Percentiles rank a stretch among this genome's conserved stretches.
These are phyloP conservation scores for Russula lepida DNA, from an alignment of 768 basidiomycete genomes.

Conservation along the genomic window DNA sequence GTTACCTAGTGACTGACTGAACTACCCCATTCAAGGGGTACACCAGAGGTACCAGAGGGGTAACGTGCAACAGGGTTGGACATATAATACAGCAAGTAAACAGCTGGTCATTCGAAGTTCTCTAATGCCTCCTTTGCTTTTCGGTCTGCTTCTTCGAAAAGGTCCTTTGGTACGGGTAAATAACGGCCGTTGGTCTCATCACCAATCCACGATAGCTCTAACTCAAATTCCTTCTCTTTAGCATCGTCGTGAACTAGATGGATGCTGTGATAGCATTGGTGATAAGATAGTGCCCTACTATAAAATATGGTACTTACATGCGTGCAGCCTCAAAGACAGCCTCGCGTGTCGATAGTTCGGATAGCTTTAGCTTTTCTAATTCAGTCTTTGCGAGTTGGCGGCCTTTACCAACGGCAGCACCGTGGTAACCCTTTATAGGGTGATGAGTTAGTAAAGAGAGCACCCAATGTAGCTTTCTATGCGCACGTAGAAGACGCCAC, in stretches of 20 bases:
- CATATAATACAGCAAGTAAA: constrained; percentile 23
- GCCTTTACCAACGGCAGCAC: constrained; percentile 97
- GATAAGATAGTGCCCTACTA: constrained; percentile 14
- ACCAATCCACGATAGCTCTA: constrained; percentile 96
- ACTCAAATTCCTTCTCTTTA: constrained; percentile 96
- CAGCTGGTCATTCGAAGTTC: constrained; percentile 41
- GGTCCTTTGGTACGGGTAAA: constrained; percentile 74
- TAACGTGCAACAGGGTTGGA: constrained; percentile 12
- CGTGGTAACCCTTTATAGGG: constrained; percentile 79
- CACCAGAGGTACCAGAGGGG: background rate
- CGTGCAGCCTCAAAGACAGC: constrained; percentile 90
- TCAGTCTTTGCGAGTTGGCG: constrained; percentile 97
- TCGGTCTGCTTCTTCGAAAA: constrained; percentile 76
- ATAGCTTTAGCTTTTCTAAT: constrained; percentile 87
- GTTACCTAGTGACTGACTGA: background rate
- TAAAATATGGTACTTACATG: constrained; percentile 54
- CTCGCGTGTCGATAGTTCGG: constrained; percentile 70
- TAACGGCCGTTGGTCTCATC: constrained; percentile 75
- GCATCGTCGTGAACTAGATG: constrained; percentile 96
- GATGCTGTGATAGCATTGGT: constrained; percentile 47
- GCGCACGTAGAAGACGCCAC: constrained; percentile 82
- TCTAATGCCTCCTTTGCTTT: constrained; percentile 84
- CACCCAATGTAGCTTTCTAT: background rate
- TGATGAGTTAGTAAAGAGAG: background rate
- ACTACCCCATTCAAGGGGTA: background rate